Evolutionary conservation across 345 rosid species (phyloP).

Genomic region (Eucalyptus marginata): DNA sequence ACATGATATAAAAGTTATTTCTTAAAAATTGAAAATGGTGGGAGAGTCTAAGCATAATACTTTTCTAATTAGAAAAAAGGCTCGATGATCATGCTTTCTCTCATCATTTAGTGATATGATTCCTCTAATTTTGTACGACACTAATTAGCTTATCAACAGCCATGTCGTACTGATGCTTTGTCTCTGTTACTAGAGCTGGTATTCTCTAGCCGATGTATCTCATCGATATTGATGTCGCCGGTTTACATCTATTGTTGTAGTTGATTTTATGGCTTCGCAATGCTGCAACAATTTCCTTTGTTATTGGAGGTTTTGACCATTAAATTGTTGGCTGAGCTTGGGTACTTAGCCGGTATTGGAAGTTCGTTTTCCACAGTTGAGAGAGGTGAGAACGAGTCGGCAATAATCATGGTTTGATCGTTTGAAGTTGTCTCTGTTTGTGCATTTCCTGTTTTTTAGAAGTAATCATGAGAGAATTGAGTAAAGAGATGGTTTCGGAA

Average conservation of each 20-base stretch:
- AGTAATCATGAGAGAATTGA: not conserved
- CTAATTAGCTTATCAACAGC: not conserved
- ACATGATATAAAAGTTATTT: not conserved
- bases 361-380: not conserved
- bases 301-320: not conserved
- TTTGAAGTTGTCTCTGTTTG: not conserved
- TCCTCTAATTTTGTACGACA: not conserved
- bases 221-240: accelerated
- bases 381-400: not conserved
- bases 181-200: not conserved
- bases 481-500: not conserved
- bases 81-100: not conserved
- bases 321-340: not conserved
- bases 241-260: not conserved
- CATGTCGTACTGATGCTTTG: accelerated
- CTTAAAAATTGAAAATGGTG: not conserved
- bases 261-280: not conserved
- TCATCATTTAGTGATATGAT: not conserved
- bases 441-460: not conserved
- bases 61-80: not conserved
- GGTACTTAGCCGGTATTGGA: not conserved
- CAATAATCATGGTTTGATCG: not conserved
- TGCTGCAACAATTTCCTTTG: not conserved
- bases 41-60: not conserved
- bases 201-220: not conserved